Percentiles rank a stretch among this genome's conserved stretches.
phyloP scores from a whole-genome alignment of 768 basidiomycete species.

The Naganishia vishniacii region DNA sequence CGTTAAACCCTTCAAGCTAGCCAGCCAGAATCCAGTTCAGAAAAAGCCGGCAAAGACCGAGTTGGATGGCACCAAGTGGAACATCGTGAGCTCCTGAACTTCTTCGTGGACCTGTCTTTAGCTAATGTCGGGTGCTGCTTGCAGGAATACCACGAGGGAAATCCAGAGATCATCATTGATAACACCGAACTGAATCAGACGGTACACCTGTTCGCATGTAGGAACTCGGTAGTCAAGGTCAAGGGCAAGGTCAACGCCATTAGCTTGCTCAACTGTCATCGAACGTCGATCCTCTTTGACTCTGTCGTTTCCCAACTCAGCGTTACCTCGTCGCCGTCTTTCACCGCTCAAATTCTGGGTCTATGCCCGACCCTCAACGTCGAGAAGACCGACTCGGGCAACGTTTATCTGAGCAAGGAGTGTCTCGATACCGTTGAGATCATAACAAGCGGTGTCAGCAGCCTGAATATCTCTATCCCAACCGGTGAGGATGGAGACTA shows the following conservation, averaged over 20 bases:
- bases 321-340: conserved; percentile 85
- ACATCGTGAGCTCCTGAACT: conserved; percentile 60
- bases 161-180: conserved; percentile 61
- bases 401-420: conserved; percentile 82
- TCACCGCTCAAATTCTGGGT: conserved; percentile 85
- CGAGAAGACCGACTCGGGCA: conserved; percentile 90
- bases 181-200: conserved; percentile 72
- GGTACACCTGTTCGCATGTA: conserved; percentile 85
- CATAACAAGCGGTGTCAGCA: conserved; percentile 86
- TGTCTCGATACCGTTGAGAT: conserved; percentile 71
- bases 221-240: conserved; percentile 71
- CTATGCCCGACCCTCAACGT: conserved; percentile 84
- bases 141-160: conserved; percentile 88
- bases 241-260: conserved; percentile 95
- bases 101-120: conserved; percentile 23
- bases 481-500: conserved; percentile 90
- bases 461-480: conserved; percentile 83
- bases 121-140: conserved; percentile 11
- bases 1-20: conserved; percentile 75
- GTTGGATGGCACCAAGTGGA: conserved; percentile 89
- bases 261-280: conserved; percentile 78
- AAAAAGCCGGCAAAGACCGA: conserved; percentile 89
- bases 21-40: conserved; percentile 58
- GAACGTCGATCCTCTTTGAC: conserved; percentile 80
- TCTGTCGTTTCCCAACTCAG: conserved; percentile 87